Base-by-base conservation (phyloP, 345 rosid species). In the Balakata baccata region DNA sequence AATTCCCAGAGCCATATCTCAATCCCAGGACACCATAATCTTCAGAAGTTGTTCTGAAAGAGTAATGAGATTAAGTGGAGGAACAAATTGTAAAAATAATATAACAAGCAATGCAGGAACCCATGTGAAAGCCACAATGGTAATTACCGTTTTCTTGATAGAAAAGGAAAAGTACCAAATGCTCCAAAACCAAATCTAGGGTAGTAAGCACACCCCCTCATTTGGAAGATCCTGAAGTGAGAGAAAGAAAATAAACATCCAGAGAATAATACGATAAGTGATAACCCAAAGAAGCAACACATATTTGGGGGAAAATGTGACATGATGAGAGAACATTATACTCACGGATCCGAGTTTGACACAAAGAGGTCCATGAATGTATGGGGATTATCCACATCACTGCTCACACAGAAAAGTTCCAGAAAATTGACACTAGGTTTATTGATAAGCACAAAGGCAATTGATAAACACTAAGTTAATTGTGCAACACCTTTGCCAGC, bases 361-460 rank as follows among this genome's bases (percentile, higher is more conserved):
- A 88, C 97, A 49, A 85, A 88, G 67, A 94, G 82, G 84, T 94
- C 98, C 86, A 90, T 66, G 80, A 94, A 94, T n/a, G 96, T 92
- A 83, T 92, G 88, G 69, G 97, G 98, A 84, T 94, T 89, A 73
- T 92, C 89, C 53, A 90, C 78, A 76, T 92, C 92, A 65, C 98
- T 94, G 91, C 78, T 77, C 68, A 80, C 59, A 53, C 0, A 46
- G 18, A 58, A 49, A 60, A 49, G 3, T 18, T 69, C 45, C 25
- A 39, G 61, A 38, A 63, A 69, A 10, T 41, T 11, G 20, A 29
- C 34, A 29, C 34, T 29, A 29, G 34, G 34, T 29, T 29, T 1
- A 34, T 41, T 3, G 39, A 78, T 53, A 22, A 46, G 34, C 34
- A 29, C 34, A 29, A 1, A n/a, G n/a, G 2, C 8, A 76, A 69